Percentiles rank a stretch among this genome's conserved stretches.
Evolutionary conservation across 148 eudicot species (phyloP).

Genomic region (Amaranthus hypochondriacus): DNA sequence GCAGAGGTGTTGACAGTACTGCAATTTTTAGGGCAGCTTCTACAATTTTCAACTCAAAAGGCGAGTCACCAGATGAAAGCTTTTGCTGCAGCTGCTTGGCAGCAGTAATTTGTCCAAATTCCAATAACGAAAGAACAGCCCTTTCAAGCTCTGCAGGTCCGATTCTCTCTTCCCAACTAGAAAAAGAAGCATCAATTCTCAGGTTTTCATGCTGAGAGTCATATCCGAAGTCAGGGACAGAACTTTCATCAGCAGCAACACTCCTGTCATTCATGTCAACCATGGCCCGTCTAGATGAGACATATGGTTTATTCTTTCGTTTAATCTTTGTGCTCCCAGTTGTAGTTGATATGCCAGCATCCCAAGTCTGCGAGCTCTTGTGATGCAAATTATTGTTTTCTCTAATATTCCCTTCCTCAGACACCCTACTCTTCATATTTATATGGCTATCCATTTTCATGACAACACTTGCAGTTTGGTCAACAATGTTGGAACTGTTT

Average conservation of each 20-base stretch:
- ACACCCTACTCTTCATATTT: conserved; percentile 38
- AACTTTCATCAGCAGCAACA: conserved; percentile 50
- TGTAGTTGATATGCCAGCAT: conserved; percentile 36
- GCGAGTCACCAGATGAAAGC: conserved; percentile 64
- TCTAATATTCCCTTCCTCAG: conserved; percentile 48
- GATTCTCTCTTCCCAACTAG: conserved; percentile 93
- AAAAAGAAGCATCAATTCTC: conserved; percentile 54
- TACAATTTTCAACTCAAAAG: conserved; percentile 61
- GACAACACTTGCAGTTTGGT: conserved; percentile 69
- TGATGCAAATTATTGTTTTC: conserved; percentile 43
- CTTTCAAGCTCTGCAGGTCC: conserved; percentile 88
- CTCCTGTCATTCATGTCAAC: conserved; percentile 45
- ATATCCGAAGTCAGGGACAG: conserved; percentile 30
- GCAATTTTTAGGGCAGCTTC: conserved; percentile 85
- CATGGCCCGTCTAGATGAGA: conserved; percentile 47
- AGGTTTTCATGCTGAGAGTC: conserved; percentile 57
- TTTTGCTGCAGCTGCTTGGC: conserved; percentile 93
- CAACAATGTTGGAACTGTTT: conserved; percentile 61
- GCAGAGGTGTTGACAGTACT: conserved; percentile 67
- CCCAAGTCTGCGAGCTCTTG: conserved; percentile 44
- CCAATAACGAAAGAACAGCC: conserved; percentile 89
- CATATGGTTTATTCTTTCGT: conserved; percentile 64
- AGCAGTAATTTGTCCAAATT: conserved; percentile 90
- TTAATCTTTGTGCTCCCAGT: conserved; percentile 51
- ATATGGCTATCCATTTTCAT: conserved; percentile 80